These are phyloP conservation scores for Atkinsonella texensis DNA, from an alignment of 2,329 filamentous ascomycete genomes.

Conservation along the genomic window DNA sequence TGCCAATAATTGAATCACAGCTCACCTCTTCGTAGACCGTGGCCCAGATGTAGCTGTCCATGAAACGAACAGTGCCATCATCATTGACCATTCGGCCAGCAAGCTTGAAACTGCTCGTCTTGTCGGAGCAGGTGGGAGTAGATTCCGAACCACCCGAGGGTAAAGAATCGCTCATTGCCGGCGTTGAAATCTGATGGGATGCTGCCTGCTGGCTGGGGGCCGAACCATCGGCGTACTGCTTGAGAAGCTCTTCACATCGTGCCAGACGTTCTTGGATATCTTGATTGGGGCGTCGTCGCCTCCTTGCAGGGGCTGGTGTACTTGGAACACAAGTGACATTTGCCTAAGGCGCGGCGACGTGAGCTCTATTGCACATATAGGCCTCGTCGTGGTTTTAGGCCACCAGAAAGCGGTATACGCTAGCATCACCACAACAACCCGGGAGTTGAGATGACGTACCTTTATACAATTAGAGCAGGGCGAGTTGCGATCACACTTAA, in stretches of 20 bases:
- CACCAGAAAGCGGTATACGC: not conserved
- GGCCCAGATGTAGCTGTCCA: slow-evolving; percentile 43
- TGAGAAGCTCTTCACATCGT: slow-evolving; percentile 45
- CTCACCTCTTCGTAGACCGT: slow-evolving; percentile 45
- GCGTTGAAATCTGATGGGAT: slow-evolving; percentile 7
- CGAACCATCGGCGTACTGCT: slow-evolving; percentile 38
- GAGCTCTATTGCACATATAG: not conserved
- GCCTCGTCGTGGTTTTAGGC: slow-evolving; percentile 1
- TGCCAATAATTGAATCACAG: slow-evolving; percentile 1
- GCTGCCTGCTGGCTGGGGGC: slow-evolving; percentile 13
- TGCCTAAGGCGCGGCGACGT: slow-evolving; percentile 28
- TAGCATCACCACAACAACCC: not conserved
- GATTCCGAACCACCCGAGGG: slow-evolving; percentile 15
- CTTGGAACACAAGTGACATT: slow-evolving; percentile 48
- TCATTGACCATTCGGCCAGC: slow-evolving; percentile 43
- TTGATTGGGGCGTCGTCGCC: slow-evolving; percentile 46
- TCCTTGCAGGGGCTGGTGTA: slow-evolving; percentile 46
- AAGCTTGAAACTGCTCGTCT: slow-evolving; percentile 28
- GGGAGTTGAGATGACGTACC: slow-evolving; percentile 24
- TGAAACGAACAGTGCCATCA: slow-evolving; percentile 42
- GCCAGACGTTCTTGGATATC: slow-evolving; percentile 49
- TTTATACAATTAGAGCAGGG: slow-evolving; percentile 50
- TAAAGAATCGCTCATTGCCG: slow-evolving; percentile 7
- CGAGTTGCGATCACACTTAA: slow-evolving; percentile 48
- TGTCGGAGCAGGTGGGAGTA: slow-evolving; percentile 18